Evolutionary conservation across 1,284 basidiomycete species (phyloP).

Genomic region (Malassezia arunalokei): DNA sequence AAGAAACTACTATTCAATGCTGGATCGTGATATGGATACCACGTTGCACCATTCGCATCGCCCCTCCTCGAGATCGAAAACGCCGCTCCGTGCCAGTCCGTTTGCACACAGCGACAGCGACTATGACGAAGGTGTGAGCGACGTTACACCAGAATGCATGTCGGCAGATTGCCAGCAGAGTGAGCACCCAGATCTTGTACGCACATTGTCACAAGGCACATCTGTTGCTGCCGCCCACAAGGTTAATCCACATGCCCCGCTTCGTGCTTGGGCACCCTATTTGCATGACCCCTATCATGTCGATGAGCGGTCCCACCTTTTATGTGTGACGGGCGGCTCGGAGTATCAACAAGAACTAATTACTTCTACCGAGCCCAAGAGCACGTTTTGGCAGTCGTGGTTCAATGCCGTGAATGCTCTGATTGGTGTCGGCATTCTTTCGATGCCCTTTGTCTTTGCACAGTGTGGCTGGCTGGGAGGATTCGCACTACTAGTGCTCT

Average conservation of each 20-base stretch:
- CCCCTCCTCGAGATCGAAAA: neutral
- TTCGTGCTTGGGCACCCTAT: constrained; percentile 12
- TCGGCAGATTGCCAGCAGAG: too few relatives aligned
- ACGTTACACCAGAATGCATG: constrained; percentile 1
- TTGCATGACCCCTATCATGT: constrained; percentile 24
- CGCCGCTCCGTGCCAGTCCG: neutral
- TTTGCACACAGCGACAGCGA: neutral
- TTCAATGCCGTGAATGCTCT: constrained; percentile 45
- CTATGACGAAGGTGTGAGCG: constrained; percentile 5
- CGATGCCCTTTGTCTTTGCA: constrained; percentile 38
- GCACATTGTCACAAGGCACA: too few relatives aligned
- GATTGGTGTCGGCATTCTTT: constrained; percentile 41
- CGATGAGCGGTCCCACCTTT: constrained; percentile 8
- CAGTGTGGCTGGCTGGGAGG: constrained; percentile 36
- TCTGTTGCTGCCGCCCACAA: too few relatives aligned
- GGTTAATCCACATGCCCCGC: neutral
- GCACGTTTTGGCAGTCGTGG: constrained; percentile 40
- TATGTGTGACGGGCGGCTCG: constrained; percentile 2
- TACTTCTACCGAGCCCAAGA: constrained; percentile 10
- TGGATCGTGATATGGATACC: neutral
- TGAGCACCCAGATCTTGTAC: too few relatives aligned
- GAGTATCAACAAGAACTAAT: constrained; percentile 2
- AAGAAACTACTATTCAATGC: neutral
- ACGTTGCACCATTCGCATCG: neutral
- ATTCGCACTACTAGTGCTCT: constrained; percentile 28